Evolutionary conservation across 495 filamentous ascomycete species (phyloP), one percentile per base, ranked within the genome.

Genomic region (Aspergillus leporis): DNA sequence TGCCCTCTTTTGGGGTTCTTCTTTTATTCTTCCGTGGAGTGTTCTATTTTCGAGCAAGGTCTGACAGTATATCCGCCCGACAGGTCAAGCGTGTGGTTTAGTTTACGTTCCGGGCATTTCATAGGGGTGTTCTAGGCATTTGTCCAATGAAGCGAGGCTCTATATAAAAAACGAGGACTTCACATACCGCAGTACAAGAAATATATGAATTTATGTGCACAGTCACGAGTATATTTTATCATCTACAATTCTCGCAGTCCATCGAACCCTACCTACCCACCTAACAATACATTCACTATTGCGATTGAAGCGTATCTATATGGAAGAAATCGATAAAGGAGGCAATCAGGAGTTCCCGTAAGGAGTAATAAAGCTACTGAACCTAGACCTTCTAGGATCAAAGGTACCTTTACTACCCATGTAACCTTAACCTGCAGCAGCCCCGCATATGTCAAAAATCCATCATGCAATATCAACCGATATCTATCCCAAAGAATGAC

Each of bases 51-150:
- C 43, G 16, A 43, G 4, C 49, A 14, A 43, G n/a, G 18, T 23
- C 19, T 51, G 13, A 45, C 21, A 46, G 43, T 18, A 3, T 7
- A 47, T 23, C 19, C 19, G 47, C 59, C 62, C 14, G 53, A 36
- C 53, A 78, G 75, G 75, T 78, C 63, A 78, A 78, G 70, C 75
- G 75, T 32, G 75, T 78, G 51, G 75, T 78, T 61, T 78, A 62
- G 72, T 64, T 52, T 63, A 31, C 43, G 49, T 41, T 58, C 61
- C 16, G 34, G 22, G 48, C 32, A 45, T 50, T 52, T 45, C 13
- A 34, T 38, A 25, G 8, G 19, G 41, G 22, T 40, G 22, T 55
- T 31, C 25, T 25, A 25, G 22, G 22, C 25, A 51, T 51, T 51
- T 21, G 49, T 31, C 28, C 23, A 32, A 31, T 51, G 32, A 22